These are phyloP conservation scores for Blastobotrys buckinghamii DNA, from an alignment of 1,139 yeast species.

Conservation along the genomic window DNA sequence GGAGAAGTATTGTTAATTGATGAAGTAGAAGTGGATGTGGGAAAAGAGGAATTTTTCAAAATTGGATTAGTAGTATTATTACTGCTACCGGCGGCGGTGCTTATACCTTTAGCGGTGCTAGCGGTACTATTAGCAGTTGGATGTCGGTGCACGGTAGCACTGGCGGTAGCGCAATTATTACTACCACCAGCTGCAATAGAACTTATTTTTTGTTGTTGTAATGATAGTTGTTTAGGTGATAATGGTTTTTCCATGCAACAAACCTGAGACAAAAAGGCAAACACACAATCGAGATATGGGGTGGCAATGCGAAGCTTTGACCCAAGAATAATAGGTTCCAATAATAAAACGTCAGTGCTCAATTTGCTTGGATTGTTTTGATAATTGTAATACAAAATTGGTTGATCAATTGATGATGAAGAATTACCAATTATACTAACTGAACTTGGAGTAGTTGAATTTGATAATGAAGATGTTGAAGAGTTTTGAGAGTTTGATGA, in stretches of 20 bases:
- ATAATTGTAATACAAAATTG: conserved; percentile 52
- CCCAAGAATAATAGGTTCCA: conserved; percentile 81
- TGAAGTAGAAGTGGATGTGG: background rate
- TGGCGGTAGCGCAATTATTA: conserved; percentile 2
- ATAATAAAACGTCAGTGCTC: conserved; percentile 58
- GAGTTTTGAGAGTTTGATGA: background rate
- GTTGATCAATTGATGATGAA: conserved; percentile 16
- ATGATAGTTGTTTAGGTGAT: too few relatives aligned
- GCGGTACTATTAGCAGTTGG: background rate
- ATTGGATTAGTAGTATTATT: background rate
- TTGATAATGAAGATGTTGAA: conserved; percentile 1
- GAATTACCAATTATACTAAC: conserved; percentile 27
- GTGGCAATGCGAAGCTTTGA: conserved; percentile 82
- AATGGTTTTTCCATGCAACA: conserved; percentile 4
- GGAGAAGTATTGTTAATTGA: background rate
- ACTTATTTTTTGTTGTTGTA: background rate
- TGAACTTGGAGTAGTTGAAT: conserved; percentile 22
- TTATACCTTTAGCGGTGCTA: background rate
- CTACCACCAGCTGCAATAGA: conserved; percentile 6
- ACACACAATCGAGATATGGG: conserved; percentile 82
- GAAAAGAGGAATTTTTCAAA: background rate
- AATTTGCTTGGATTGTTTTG: conserved; percentile 50
- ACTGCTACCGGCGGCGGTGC: too few relatives aligned
- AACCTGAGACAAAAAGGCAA: conserved; percentile 70
- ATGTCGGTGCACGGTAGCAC: background rate